phyloP scores from a whole-genome alignment of 164 flowering plant genomes.

The Magnolia kwangsiensis region DNA sequence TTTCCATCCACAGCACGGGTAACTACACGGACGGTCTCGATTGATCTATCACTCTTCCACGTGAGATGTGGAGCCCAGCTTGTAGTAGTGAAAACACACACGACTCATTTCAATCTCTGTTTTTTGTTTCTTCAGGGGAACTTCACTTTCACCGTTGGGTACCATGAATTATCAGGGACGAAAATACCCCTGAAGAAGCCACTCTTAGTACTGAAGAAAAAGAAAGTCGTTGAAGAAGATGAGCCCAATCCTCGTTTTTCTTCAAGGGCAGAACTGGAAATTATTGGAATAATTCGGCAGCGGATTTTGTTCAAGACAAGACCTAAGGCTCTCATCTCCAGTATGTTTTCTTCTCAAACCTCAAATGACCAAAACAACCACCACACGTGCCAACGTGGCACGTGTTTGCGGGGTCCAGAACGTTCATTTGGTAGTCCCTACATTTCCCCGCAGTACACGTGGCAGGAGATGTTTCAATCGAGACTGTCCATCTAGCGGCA shows the following conservation, averaged over 20 bases:
- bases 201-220: slow-evolving; percentile 64
- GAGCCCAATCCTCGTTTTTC: slow-evolving; percentile 15
- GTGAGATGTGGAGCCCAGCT: no score
- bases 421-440: no score
- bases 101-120: neutral
- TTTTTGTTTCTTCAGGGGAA: slow-evolving; percentile 40
- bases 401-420: no score
- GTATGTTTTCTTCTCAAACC: slow-evolving; percentile 18
- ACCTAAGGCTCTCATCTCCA: slow-evolving; percentile 80
- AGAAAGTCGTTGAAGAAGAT: slow-evolving; percentile 28
- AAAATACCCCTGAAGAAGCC: slow-evolving; percentile 81
- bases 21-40: neutral
- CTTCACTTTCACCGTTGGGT: slow-evolving; percentile 82
- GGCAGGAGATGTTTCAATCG: neutral
- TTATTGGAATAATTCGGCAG: slow-evolving; percentile 72
- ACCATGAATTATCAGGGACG: slow-evolving; percentile 82
- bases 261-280: slow-evolving; percentile 54
- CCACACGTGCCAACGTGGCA: no score
- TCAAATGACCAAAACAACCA: no score
- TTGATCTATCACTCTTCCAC: neutral
- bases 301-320: slow-evolving; percentile 87
- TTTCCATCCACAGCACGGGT: neutral
- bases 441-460: neutral
- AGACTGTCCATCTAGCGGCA: neutral
- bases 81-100: no score